These are phyloP conservation scores for Malus domestica DNA, from an alignment of 306 rosid species.

Conservation along the genomic window DNA sequence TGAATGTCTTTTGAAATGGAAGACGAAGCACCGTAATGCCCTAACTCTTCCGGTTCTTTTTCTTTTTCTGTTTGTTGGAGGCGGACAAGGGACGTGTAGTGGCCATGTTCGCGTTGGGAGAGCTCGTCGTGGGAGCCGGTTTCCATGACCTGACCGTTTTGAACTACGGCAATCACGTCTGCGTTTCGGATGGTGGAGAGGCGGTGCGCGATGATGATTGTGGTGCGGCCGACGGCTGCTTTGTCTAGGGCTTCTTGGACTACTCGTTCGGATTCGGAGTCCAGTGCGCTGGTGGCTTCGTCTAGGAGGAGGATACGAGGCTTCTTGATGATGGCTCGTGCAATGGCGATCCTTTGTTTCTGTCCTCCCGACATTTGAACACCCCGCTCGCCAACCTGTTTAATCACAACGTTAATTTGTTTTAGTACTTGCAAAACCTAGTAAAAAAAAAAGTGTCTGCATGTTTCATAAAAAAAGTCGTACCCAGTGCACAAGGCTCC, in stretches of 20 bases:
- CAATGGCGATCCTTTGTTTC: conserved; percentile 86
- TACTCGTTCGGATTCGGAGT: conserved; percentile 68
- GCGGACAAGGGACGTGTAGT: conserved; percentile 50
- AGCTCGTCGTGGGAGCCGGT: conserved; percentile 60
- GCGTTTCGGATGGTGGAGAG: conserved; percentile 75
- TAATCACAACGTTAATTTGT: not conserved
- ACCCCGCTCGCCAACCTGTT: conserved; percentile 85
- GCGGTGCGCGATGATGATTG: conserved; percentile 79
- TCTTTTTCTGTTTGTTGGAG: conserved; percentile 52
- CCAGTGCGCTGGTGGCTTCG: conserved; percentile 91
- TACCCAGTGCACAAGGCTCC: no score
- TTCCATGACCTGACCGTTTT: conserved; percentile 55
- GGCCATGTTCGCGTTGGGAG: conserved; percentile 33
- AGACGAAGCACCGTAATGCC: not conserved
- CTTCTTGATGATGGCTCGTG: conserved; percentile 66
- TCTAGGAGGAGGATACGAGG: conserved; percentile 69
- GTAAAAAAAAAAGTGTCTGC: not conserved
- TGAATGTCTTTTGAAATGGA: conserved; percentile 33
- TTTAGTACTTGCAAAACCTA: not conserved
- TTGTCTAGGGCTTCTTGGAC: conserved; percentile 88
- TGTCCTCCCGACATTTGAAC: conserved; percentile 96
- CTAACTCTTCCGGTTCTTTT: conserved; percentile 19
- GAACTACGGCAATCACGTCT: conserved; percentile 59
- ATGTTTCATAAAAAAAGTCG: not conserved
- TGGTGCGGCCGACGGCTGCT: conserved; percentile 73